Percentiles rank a stretch among this genome's conserved stretches.
These are phyloP conservation scores for Aspergillus sp. DNA, from an alignment of 2,329 filamentous ascomycete species.

Conservation along the genomic window DNA sequence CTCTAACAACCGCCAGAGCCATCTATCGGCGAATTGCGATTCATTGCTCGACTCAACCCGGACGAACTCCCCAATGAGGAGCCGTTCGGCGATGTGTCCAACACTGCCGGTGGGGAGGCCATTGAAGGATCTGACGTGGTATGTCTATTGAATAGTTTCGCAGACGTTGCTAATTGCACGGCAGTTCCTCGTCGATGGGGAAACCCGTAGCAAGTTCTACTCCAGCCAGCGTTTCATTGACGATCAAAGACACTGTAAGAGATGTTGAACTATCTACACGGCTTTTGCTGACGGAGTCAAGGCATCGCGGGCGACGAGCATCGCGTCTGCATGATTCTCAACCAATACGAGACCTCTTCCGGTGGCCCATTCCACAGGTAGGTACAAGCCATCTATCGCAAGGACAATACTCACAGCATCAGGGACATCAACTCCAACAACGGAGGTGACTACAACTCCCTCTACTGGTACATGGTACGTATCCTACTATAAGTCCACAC, in stretches of 20 bases:
- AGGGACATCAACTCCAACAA: conserved; percentile 67
- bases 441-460: conserved; percentile 56
- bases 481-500: neutral
- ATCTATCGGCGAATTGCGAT: conserved; percentile 62
- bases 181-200: conserved; percentile 57
- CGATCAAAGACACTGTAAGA: conserved; percentile 60
- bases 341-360: conserved; percentile 62
- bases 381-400: conserved; percentile 14
- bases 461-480: conserved; percentile 65
- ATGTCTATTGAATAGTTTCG: conserved; percentile 8
- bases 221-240: conserved; percentile 70
- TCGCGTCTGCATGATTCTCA: conserved; percentile 62
- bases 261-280: no score
- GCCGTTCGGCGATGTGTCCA: conserved; percentile 58
- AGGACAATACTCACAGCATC: neutral
- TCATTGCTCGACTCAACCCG: conserved; percentile 62
- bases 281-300: conserved; percentile 9
- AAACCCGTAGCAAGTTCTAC: conserved; percentile 71
- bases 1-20: conserved; percentile 45
- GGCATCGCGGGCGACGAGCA: conserved; percentile 42
- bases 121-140: conserved; percentile 61
- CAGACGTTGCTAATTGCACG: neutral
- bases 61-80: conserved; percentile 54
- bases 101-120: conserved; percentile 54
- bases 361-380: conserved; percentile 66